Conservation (phyloP, 2,329 filamentous ascomycete species). For the Penicillium hordei region DNA sequence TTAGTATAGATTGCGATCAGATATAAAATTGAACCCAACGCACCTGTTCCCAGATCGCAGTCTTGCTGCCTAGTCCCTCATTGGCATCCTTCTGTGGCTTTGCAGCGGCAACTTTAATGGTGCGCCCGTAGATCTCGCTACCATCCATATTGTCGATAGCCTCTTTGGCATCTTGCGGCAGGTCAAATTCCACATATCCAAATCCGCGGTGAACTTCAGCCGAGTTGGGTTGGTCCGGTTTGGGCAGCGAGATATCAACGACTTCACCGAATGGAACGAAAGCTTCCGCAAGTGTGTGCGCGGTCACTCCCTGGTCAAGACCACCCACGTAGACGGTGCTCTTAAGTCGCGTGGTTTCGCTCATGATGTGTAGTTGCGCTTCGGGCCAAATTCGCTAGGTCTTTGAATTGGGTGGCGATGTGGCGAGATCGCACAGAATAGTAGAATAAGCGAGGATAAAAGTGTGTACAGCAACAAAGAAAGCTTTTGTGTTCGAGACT, state of each 20-base stretch:
- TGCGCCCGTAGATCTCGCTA: slow-evolving; percentile 86
- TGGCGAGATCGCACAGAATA: background rate
- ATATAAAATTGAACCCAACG: slow-evolving; percentile 28
- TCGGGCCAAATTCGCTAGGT: background rate
- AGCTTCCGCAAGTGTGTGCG: slow-evolving; percentile 75
- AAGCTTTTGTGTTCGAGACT: background rate
- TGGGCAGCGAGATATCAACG: slow-evolving; percentile 83
- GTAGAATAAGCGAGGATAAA: background rate
- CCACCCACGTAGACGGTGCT: slow-evolving; percentile 91
- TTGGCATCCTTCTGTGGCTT: slow-evolving; percentile 87
- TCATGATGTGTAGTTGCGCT: slow-evolving; percentile 57
- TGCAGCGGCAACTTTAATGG: slow-evolving; percentile 87
- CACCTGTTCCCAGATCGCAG: slow-evolving; percentile 96
- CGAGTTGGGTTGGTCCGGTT: slow-evolving; percentile 77
- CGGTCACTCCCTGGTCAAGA: slow-evolving; percentile 74
- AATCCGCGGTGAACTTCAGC: slow-evolving; percentile 84
- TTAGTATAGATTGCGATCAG: slow-evolving; percentile 17
- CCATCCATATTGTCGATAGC: slow-evolving; percentile 99
- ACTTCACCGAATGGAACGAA: slow-evolving; percentile 98
- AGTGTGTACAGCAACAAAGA: background rate
- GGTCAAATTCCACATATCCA: slow-evolving; percentile 93
- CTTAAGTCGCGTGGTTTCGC: slow-evolving; percentile 79
- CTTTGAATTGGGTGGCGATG: background rate
- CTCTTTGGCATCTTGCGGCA: slow-evolving; percentile 80
- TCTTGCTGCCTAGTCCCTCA: slow-evolving; percentile 88